Base-by-base conservation (phyloP, 2,329 filamentous ascomycete species). In the Fusarium luffae region DNA sequence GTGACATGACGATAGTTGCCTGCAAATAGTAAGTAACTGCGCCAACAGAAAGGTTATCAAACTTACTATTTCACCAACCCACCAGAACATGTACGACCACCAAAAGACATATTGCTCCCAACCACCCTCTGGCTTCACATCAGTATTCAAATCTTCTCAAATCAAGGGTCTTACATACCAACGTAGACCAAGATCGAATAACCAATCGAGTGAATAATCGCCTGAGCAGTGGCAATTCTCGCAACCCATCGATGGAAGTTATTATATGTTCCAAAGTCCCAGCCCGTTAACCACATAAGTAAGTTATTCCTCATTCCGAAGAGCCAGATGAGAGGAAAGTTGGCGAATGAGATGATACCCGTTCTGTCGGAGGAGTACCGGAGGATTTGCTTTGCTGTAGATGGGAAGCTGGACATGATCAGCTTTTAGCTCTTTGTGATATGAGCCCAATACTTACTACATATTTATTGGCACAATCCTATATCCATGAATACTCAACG, bases 181-280 rank as follows among this genome's bases (percentile, higher is more conserved):
- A 74, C 61, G 4, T 80, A 74, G 2, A 85, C 79, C 25, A 85
- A 77, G 2, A 85, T 64, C 0, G 86, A 84, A 63, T 91, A 92
- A 0, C 85, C 84, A 2, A 90, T 60, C 0, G 89, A 90, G 71
- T 93, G 90, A 0, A 89, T 76, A 3, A 91, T 81, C 2, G 88
- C 90, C 68, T 91, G 84, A 1, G 89, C 59, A 0, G 89, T 89
- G 8, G 88, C 84, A 4, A 91, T 82, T 19, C 90, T 82, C 0
- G 90, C 90, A 5, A 90, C 82, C 83, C 89, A 89, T 1, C 90
- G 86, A 76, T 92, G 90, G 54, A 92, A 91, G 42, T 88, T 84
- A 69, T 88, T 92, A 72, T 88, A 92, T 0, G 88, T 89, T 3
- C 84, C 84, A 75, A 90, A 92, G 13, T 87, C 88, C 89, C 90